Evolutionary conservation across 1,139 yeast genomes (phyloP).

Genomic region (Protomyces inundatus): DNA sequence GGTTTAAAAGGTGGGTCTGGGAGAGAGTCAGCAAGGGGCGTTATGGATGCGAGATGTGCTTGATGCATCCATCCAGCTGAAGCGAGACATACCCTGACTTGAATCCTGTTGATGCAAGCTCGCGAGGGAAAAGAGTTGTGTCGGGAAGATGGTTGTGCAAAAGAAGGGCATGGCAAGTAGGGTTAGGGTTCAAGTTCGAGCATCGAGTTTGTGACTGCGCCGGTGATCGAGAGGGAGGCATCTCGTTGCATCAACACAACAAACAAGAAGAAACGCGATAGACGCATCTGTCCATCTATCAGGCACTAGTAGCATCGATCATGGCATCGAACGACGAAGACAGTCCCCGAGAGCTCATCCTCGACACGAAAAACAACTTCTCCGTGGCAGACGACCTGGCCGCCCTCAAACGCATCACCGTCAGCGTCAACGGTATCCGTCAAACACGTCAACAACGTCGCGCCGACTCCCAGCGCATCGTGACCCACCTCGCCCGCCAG

Average conservation of each 20-base stretch:
- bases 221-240: too few species aligned
- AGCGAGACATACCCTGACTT: neutral
- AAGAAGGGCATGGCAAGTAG: too few species aligned
- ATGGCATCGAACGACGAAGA: neutral
- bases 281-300: neutral
- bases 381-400: conserved; percentile 32
- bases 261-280: neutral
- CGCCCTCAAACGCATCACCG: conserved; percentile 31
- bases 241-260: neutral
- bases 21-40: too few species aligned
- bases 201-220: neutral
- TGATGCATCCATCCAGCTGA: too few species aligned
- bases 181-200: too few species aligned
- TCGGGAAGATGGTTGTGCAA: too few species aligned
- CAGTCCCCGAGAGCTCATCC: conserved; percentile 19
- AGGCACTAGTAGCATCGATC: neutral
- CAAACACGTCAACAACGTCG: conserved; percentile 29
- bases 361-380: conserved; percentile 30
- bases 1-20: neutral
- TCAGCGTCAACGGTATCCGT: conserved; percentile 28
- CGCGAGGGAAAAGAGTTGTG: neutral
- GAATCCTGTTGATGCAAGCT: neutral
- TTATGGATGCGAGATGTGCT: too few species aligned
- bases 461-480: conserved; percentile 29
- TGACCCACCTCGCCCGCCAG: conserved; percentile 25